Evolutionary conservation across 768 basidiomycete genomes (phyloP), one percentile per base, ranked within the genome.

Genomic region (Baorangia bicolor): DNA sequence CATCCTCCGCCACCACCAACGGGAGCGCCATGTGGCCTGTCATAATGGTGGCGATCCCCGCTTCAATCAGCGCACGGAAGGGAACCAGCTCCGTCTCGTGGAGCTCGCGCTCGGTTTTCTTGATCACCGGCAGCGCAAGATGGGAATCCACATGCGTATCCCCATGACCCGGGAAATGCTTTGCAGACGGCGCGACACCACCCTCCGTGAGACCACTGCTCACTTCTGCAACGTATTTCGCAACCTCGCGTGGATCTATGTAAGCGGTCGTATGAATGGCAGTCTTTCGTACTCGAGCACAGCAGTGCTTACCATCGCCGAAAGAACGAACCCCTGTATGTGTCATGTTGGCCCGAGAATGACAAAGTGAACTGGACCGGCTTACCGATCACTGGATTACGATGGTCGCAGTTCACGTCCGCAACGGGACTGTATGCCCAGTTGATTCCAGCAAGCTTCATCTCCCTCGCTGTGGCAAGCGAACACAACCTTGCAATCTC

Each of bases 121-220:
- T 66, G 63, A 90, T 87, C 27, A 77, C 68, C 0, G 88, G 88
- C 14, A 89, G 77, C 2, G 78, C 82, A 21, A 86, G 77, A 61
- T 89, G 88, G 1, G 87, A 87, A 63, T 89, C 88, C 43, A 87
- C 74, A 52, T 84, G 78, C 1, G 87, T 90, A 52, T 89, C 86
- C 0, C 88, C 87, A 57, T 89, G 88, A 0, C 88, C 88, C 0
- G 87, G 87, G 61, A 88, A 88, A 62, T 89, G 88, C 62, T 88
- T 90, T 3, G 80, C 79, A 23, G 76, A 83, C 0, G 88, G 79
- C 3, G 87, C 85, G 11, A 89, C 70, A 2, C 78, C 78, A 0
- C 74, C 71, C 5, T 74, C 63, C 0, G 75, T 72, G 18, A 86
- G 74, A 4, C 85, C 87, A 1, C 64, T 64, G 37, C 75, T 72